These are phyloP conservation scores for Andrographis paniculata DNA, from an alignment of 305 asterid genomes.

Conservation along the genomic window DNA sequence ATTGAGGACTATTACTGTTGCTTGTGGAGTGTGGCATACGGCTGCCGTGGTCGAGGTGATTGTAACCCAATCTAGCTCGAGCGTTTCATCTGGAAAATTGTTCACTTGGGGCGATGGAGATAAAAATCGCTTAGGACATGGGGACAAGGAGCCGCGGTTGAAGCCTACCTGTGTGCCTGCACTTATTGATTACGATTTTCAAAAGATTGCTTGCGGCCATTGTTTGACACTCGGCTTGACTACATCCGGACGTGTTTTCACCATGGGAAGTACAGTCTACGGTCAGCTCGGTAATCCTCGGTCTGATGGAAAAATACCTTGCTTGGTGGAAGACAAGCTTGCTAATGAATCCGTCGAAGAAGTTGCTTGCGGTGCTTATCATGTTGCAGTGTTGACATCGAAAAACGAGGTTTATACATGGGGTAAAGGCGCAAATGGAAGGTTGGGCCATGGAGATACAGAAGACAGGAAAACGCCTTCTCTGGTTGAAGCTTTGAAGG, in stretches of 20 bases:
- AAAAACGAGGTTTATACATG: slow-evolving; percentile 59
- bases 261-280: slow-evolving; percentile 63
- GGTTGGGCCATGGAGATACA: slow-evolving; percentile 40
- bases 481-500: slow-evolving; percentile 52
- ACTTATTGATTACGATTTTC: slow-evolving; percentile 51
- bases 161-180: slow-evolving; percentile 64
- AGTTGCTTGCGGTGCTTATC: slow-evolving; percentile 58
- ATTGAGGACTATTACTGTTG: slow-evolving; percentile 53
- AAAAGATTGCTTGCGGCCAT: slow-evolving; percentile 55
- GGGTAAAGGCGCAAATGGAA: slow-evolving; percentile 47
- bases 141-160: slow-evolving; percentile 58
- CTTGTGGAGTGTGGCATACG: slow-evolving; percentile 79
- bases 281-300: slow-evolving; percentile 62
- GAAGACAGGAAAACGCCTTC: slow-evolving; percentile 57
- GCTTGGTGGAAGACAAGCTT: slow-evolving; percentile 49
- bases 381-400: slow-evolving; percentile 49
- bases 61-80: slow-evolving; percentile 43
- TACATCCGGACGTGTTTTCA: slow-evolving; percentile 50
- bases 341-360: slow-evolving; percentile 44
- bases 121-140: slow-evolving; percentile 65
- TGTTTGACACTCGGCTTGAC: slow-evolving; percentile 54
- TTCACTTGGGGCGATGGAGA: slow-evolving; percentile 86
- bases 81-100: slow-evolving; percentile 53
- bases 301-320: slow-evolving; percentile 52
- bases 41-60: slow-evolving; percentile 68